These are phyloP conservation scores for Suillus weaverae DNA, from an alignment of 768 basidiomycete species.

Conservation along the genomic window DNA sequence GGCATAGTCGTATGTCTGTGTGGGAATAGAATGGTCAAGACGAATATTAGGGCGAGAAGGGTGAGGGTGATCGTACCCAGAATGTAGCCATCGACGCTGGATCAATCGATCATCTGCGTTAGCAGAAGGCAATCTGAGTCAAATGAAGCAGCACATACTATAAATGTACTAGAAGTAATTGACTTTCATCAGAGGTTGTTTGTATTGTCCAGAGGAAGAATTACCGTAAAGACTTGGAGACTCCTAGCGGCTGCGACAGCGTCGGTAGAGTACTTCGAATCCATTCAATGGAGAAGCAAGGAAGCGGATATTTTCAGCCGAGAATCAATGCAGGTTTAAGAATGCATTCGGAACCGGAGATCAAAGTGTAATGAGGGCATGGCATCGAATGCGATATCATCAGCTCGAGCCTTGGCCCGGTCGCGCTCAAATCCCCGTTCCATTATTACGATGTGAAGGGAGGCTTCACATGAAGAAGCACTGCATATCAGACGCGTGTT, in stretches of 20 bases:
- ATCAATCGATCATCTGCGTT: neutral
- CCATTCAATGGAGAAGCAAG: neutral
- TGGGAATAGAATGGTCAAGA: neutral
- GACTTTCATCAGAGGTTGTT: neutral
- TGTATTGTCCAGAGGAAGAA: neutral
- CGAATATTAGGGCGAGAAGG: neutral
- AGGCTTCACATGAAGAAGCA: neutral
- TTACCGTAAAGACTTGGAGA: slow-evolving; percentile 3
- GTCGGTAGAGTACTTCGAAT: neutral
- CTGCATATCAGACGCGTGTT: neutral
- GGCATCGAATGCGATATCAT: neutral
- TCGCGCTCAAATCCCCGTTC: neutral
- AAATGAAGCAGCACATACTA: neutral
- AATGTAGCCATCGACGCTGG: slow-evolving; percentile 9
- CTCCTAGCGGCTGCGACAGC: slow-evolving; percentile 3
- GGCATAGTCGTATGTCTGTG: slow-evolving; percentile 7
- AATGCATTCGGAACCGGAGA: neutral
- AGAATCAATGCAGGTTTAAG: neutral
- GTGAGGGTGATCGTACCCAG: slow-evolving; percentile 3
- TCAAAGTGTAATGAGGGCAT: neutral
- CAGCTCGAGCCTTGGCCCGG: neutral
- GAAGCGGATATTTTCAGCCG: neutral
- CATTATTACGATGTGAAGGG: neutral
- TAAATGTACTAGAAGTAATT: neutral
- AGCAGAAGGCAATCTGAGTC: neutral